phyloP scores from a whole-genome alignment of 164 flowering plant species.

The Vitis labrusca region DNA sequence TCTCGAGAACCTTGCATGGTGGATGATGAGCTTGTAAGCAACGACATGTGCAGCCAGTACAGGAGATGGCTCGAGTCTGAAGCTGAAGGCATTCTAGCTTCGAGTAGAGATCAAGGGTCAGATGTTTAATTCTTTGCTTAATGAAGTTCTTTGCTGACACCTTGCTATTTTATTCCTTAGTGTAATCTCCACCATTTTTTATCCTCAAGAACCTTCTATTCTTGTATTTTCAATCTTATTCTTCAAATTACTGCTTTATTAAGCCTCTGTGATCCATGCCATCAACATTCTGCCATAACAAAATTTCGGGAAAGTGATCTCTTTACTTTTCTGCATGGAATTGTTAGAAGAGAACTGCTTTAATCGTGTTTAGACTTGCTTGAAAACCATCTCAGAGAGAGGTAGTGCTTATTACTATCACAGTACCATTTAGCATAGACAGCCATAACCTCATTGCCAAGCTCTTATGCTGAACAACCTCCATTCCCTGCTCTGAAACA shows the following conservation, averaged over 20 bases:
- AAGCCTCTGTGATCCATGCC: not conserved
- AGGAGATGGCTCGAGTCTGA: slow-evolving; percentile 83
- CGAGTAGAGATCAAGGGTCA: slow-evolving; percentile 57
- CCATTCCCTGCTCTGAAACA: no score
- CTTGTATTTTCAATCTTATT: not conserved
- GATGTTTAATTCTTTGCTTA: slow-evolving; percentile 59
- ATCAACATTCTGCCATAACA: no score
- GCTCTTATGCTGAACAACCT: no score
- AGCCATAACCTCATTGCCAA: no score
- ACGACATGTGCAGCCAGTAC: slow-evolving; percentile 73
- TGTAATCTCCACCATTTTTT: not conserved
- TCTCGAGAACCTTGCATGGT: not conserved
- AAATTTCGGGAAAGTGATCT: no score
- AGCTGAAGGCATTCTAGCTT: slow-evolving; percentile 47
- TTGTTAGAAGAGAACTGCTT: no score
- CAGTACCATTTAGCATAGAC: no score
- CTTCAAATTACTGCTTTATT: not conserved
- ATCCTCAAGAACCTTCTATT: not conserved
- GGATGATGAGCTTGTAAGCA: slow-evolving; percentile 57
- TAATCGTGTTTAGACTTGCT: no score
- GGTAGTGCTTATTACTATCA: no score
- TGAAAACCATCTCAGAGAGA: no score
- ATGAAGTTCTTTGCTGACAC: slow-evolving; percentile 67
- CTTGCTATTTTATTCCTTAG: slow-evolving; percentile 17
- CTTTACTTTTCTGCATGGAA: no score